A percentile compares a stretch with the other conserved stretches of the same genome.
phyloP scores from a whole-genome alignment of 768 basidiomycete species.

The Serendipita sp. region DNA sequence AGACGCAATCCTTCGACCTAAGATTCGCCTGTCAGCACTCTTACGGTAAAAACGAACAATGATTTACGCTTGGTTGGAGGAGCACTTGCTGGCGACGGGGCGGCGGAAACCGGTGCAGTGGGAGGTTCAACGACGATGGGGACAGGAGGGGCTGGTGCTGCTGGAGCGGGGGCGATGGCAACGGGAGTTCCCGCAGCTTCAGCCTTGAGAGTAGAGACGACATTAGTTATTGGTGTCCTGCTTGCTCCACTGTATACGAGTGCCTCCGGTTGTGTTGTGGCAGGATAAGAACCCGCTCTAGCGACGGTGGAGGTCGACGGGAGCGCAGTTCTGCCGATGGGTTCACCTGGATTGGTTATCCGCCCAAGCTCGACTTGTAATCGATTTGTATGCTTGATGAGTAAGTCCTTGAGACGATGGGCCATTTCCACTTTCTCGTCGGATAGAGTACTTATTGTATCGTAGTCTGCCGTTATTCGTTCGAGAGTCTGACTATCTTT shows the following conservation, averaged over 20 bases:
- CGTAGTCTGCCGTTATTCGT: not conserved
- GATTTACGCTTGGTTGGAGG: not conserved
- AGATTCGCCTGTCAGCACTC: too few relatives aligned
- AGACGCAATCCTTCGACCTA: not conserved
- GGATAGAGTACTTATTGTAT: not conserved
- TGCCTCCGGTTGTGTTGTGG: not conserved
- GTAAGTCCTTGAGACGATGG: not conserved
- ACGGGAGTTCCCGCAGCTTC: not conserved
- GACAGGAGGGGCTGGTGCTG: not conserved
- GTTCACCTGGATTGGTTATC: not conserved
- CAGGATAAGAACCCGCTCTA: not conserved
- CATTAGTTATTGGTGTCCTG: not conserved
- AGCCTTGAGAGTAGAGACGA: not conserved
- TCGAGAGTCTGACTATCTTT: not conserved
- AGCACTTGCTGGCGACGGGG: not conserved
- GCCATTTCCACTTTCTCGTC: conserved; percentile 2
- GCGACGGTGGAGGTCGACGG: not conserved
- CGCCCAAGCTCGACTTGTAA: not conserved
- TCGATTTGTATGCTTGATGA: conserved; percentile 6
- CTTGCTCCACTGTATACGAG: not conserved
- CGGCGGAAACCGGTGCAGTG: not conserved
- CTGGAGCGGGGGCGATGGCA: not conserved
- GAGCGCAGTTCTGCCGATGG: not conserved
- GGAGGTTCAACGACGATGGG: not conserved
- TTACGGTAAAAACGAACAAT: too few relatives aligned